Conservation (phyloP, 2,329 filamentous ascomycete genomes). For the Phialophora expanda region DNA sequence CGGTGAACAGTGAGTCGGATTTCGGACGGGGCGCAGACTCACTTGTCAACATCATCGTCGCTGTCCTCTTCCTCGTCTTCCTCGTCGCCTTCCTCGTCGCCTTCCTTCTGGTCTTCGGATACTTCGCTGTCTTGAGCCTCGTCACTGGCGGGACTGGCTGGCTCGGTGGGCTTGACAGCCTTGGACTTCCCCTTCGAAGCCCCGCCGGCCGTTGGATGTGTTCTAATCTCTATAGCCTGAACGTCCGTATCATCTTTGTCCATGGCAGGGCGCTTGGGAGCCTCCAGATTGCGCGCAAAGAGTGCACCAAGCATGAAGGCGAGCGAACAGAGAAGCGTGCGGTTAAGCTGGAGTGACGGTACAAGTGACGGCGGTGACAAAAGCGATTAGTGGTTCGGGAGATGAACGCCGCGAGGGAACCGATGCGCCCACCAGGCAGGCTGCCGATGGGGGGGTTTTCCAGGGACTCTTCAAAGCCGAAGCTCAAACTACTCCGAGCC, state of each 20-base stretch:
- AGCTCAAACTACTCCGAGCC: neutral
- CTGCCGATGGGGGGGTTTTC: neutral
- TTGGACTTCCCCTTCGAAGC: conserved; percentile 1
- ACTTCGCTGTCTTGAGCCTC: conserved; percentile 2
- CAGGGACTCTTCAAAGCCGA: neutral
- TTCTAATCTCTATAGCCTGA: neutral
- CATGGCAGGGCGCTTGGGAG: neutral
- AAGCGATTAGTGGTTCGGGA: neutral
- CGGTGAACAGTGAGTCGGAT: neutral
- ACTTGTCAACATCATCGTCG: conserved; percentile 36
- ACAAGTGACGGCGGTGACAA: neutral
- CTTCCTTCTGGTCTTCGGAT: conserved; percentile 1
- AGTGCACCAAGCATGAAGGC: conserved; percentile 13
- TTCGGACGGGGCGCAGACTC: conserved; percentile 4
- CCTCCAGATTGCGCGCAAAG: conserved; percentile 6
- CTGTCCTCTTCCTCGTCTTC: conserved; percentile 29
- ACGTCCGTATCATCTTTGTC: conserved; percentile 1
- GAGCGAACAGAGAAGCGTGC: neutral
- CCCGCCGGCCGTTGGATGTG: neutral
- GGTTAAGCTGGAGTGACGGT: neutral
- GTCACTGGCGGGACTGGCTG: conserved; percentile 7
- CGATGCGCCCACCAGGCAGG: neutral
- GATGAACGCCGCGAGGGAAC: neutral
- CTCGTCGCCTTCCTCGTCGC: conserved; percentile 14
- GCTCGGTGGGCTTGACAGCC: neutral